phyloP scores from a whole-genome alignment of 805 yeast species.

The Candida vaughaniae region DNA sequence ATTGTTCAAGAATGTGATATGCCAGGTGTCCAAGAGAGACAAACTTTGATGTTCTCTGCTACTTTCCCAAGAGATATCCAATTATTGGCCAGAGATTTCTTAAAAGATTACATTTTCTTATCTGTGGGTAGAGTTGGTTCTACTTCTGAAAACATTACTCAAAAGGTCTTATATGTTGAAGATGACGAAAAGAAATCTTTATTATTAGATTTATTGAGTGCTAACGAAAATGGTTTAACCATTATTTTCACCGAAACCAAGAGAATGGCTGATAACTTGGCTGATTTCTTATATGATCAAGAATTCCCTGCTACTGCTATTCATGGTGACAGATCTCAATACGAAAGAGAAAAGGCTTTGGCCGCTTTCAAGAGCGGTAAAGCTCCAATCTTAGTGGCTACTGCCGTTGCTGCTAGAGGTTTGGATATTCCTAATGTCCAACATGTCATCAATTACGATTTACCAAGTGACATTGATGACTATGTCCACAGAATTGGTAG shows the following conservation, averaged over 20 bases:
- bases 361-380: constrained; percentile 90
- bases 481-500: constrained; percentile 99
- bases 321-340: constrained; percentile 98
- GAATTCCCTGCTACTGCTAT: constrained; percentile 96
- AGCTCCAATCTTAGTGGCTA: constrained; percentile 94
- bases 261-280: constrained; percentile 95
- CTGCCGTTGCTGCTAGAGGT: constrained; percentile 99
- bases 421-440: constrained; percentile 98
- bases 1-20: constrained; percentile 97
- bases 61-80: constrained; percentile 99
- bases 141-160: constrained; percentile 97
- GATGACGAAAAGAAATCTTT: constrained; percentile 89
- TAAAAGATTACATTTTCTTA: constrained; percentile 91
- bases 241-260: constrained; percentile 96
- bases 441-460: constrained; percentile 95
- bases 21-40: constrained; percentile 90
- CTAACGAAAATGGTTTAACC: constrained; percentile 80
- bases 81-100: constrained; percentile 94
- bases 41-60: constrained; percentile 97
- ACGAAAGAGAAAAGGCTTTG: constrained; percentile 96
- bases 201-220: constrained; percentile 77
- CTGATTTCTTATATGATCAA: constrained; percentile 86
- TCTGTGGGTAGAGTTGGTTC: constrained; percentile 99
- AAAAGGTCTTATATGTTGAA: constrained; percentile 88
- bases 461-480: constrained; percentile 96